Percentiles rank a stretch among this genome's conserved stretches.
Evolutionary conservation across 805 yeast species (phyloP).

Genomic region (Lipomyces anomalus): DNA sequence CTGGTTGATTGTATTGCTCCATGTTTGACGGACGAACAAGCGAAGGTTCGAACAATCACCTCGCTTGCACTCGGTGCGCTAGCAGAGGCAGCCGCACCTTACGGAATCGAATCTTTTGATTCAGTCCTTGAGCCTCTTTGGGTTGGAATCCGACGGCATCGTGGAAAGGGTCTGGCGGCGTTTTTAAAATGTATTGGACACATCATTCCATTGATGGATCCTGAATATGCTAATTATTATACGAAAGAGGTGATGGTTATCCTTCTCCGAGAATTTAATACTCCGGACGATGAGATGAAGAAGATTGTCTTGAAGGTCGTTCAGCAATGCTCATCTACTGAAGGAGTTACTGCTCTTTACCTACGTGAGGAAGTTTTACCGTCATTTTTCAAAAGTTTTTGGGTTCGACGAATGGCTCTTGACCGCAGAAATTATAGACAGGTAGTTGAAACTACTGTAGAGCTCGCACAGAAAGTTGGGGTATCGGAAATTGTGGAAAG

Average conservation of each 20-base stretch:
- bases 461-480: conserved; percentile 64
- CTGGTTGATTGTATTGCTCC: conserved; percentile 56
- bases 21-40: conserved; percentile 60
- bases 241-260: conserved; percentile 67
- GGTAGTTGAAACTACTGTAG: conserved; percentile 68
- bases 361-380: conserved; percentile 49
- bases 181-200: conserved; percentile 73
- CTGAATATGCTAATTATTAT: conserved; percentile 72
- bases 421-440: conserved; percentile 45
- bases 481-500: conserved; percentile 53
- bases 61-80: conserved; percentile 67
- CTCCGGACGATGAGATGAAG: conserved; percentile 87
- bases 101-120: conserved; percentile 87
- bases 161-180: conserved; percentile 73
- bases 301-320: conserved; percentile 64
- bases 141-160: conserved; percentile 67
- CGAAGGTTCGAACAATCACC: conserved; percentile 60
- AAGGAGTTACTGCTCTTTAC: conserved; percentile 47
- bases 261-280: conserved; percentile 61
- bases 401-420: conserved; percentile 74
- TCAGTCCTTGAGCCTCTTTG: conserved; percentile 67
- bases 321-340: conserved; percentile 58
- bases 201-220: conserved; percentile 79
- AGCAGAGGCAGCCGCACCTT: conserved; percentile 79
- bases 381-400: conserved; percentile 63